Evolutionary conservation across 208 protist species (phyloP), one percentile per base, ranked within the genome.

Genomic region (Leishmania martiniquensis): DNA sequence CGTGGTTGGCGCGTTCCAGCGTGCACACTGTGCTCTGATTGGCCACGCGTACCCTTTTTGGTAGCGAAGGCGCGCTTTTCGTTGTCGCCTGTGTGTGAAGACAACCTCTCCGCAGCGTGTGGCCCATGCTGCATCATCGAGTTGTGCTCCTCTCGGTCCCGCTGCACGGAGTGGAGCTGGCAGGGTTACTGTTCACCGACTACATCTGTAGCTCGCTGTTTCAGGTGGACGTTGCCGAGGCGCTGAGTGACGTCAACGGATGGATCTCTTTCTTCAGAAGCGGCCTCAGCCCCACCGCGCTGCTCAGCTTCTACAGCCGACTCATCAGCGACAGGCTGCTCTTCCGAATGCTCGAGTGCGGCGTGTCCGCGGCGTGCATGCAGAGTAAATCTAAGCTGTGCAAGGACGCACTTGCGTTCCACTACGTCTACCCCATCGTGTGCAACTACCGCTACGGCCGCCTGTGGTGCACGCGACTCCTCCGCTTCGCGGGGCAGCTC

Each of bases 391-490:
- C 59, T 9, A 49, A 22, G 49, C 78, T 92, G 54, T 80, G 89
- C 9, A 83, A 85, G 42, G 85, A 91, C 78, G 89, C 92, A 20
- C 87, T 89, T 39, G 75, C 83, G 22, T 84, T 90, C 75, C 87
- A 91, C 66, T 80, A 86, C 69, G 37, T 89, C 22, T 90, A 87
- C 72, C 81, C 85, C 1, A 70, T 87, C 34, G 84, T 96, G 15
- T 84, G 88, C 34, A 83, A 94, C 55, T 92, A 94, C 75, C 87
- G 82, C 54, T 93, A 93, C 81, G 76, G 47, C 25, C 80, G 82
- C 22, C 86, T 77, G 44, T 93, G 89, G 86, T 12, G 87, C 39
- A 93, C 89, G 54, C 89, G 87, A 2, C 17, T 81, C 3, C 66
- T 90, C 22, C 78, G 80, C 25, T 66, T 22, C 1, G 62, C 85